Conservation (phyloP, 495 filamentous ascomycete genomes). For the Venustampulla echinocandica region DNA sequence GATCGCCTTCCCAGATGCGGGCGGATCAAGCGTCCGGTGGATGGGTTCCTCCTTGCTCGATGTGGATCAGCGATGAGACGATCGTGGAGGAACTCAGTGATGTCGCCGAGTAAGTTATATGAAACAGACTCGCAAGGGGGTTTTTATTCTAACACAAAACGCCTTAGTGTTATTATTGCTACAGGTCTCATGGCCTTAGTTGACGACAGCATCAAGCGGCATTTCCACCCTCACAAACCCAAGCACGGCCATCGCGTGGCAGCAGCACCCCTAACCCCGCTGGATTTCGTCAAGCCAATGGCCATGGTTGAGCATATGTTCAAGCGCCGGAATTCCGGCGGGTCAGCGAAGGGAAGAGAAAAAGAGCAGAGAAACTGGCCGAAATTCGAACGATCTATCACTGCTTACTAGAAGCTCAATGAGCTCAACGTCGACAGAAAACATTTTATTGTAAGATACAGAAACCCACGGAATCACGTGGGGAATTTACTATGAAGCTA, state of each 20-base stretch:
- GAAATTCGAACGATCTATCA: no score
- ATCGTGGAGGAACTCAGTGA: slow-evolving; percentile 62
- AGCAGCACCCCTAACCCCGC: slow-evolving; percentile 16
- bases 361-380: no score
- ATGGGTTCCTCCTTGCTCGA: slow-evolving; percentile 82
- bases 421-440: no score
- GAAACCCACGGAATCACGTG: no score
- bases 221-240: slow-evolving; percentile 12
- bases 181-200: slow-evolving; percentile 85
- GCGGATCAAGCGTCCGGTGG: slow-evolving; percentile 74
- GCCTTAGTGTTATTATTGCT: slow-evolving; percentile 69
- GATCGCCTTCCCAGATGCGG: slow-evolving; percentile 58
- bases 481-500: no score
- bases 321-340: slow-evolving; percentile 17
- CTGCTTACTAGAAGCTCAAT: no score
- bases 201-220: slow-evolving; percentile 59
- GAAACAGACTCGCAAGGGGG: neutral
- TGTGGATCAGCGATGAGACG: slow-evolving; percentile 74
- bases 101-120: slow-evolving; percentile 81
- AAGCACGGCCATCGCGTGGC: slow-evolving; percentile 13
- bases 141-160: slow-evolving; percentile 6
- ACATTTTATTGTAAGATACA: no score
- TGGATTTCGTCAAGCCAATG: slow-evolving; percentile 23
- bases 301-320: slow-evolving; percentile 21
- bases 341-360: slow-evolving; percentile 9